Conservation (phyloP, 148 eudicot species). For the Pharnaceum exiguum region DNA sequence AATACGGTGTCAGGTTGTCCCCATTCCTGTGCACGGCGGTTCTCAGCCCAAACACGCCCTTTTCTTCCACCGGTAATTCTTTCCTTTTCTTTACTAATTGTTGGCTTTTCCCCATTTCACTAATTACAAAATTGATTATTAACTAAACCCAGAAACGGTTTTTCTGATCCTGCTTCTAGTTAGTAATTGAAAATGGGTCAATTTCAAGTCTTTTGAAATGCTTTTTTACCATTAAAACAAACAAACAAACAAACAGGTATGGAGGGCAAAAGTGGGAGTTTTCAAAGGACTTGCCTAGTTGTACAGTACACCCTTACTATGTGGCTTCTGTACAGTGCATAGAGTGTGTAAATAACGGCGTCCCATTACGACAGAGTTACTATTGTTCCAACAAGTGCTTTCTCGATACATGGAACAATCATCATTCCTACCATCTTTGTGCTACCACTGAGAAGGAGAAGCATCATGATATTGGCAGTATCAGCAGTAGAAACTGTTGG, state of each 20-base stretch:
- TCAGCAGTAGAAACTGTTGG: constrained; percentile 43
- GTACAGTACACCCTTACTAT: constrained; percentile 50
- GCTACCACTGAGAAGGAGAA: constrained; percentile 32
- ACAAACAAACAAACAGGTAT: constrained; percentile 22
- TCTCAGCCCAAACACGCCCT: constrained; percentile 10
- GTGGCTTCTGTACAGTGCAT: constrained; percentile 63
- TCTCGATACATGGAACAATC: constrained; percentile 66
- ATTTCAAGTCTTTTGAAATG: no score
- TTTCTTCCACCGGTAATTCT: constrained; percentile 18
- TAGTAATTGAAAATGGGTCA: no score
- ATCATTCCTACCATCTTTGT: constrained; percentile 46
- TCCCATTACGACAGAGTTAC: constrained; percentile 54
- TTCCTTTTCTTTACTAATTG: not conserved
- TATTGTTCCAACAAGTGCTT: constrained; percentile 65
- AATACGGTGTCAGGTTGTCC: constrained; percentile 18
- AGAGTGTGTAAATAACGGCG: constrained; percentile 59
- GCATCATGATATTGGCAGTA: constrained; percentile 34
- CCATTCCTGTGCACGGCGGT: not conserved
- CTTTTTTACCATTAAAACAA: no score
- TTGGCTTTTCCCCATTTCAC: not conserved
- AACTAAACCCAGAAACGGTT: no score
- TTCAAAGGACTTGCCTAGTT: constrained; percentile 14
- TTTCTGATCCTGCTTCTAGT: no score
- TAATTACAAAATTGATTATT: not conserved
- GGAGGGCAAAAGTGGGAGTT: not conserved